These are phyloP conservation scores for Exophiala lecanii-corni DNA, from an alignment of 2,329 filamentous ascomycete genomes.

Conservation along the genomic window DNA sequence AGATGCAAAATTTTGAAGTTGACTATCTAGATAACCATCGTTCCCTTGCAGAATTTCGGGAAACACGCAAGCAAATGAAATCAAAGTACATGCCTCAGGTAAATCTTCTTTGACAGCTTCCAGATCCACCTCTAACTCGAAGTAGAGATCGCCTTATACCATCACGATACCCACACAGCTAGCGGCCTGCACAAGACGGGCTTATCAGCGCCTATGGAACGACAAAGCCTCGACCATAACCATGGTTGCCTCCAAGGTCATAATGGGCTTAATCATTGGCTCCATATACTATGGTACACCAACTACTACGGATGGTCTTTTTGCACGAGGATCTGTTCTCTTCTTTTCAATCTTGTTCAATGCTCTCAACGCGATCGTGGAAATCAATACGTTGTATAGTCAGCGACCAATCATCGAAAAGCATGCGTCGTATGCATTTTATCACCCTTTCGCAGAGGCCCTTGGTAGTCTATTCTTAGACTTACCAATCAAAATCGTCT, in stretches of 20 bases:
- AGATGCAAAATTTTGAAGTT: too few species aligned
- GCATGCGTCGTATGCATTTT: slow-evolving; percentile 80
- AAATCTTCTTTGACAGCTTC: slow-evolving; percentile 49
- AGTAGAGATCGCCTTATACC: slow-evolving; percentile 49
- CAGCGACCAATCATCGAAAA: slow-evolving; percentile 92
- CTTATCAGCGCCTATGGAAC: slow-evolving; percentile 69
- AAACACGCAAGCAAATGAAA: slow-evolving; percentile 46
- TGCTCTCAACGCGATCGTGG: slow-evolving; percentile 49
- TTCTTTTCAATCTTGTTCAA: slow-evolving; percentile 89
- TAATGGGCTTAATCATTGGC: slow-evolving; percentile 66
- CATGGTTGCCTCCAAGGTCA: slow-evolving; percentile 62
- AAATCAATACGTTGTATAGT: slow-evolving; percentile 59
- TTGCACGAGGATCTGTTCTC: slow-evolving; percentile 69
- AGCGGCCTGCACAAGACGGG: slow-evolving; percentile 72
- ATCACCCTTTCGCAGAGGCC: slow-evolving; percentile 85
- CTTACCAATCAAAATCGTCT: slow-evolving; percentile 71
- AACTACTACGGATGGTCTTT: slow-evolving; percentile 66
- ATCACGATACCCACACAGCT: slow-evolving; percentile 62
- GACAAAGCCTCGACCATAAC: slow-evolving; percentile 72
- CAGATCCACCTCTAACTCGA: background rate
- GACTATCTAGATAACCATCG: slow-evolving; percentile 53
- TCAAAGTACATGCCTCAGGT: slow-evolving; percentile 54
- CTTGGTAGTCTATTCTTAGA: slow-evolving; percentile 80
- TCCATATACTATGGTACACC: slow-evolving; percentile 77
- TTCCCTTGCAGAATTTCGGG: slow-evolving; percentile 45